These are phyloP conservation scores for Zopfochytrium polystomum DNA, from an alignment of 371 early-diverging fungal species.

Conservation along the genomic window DNA sequence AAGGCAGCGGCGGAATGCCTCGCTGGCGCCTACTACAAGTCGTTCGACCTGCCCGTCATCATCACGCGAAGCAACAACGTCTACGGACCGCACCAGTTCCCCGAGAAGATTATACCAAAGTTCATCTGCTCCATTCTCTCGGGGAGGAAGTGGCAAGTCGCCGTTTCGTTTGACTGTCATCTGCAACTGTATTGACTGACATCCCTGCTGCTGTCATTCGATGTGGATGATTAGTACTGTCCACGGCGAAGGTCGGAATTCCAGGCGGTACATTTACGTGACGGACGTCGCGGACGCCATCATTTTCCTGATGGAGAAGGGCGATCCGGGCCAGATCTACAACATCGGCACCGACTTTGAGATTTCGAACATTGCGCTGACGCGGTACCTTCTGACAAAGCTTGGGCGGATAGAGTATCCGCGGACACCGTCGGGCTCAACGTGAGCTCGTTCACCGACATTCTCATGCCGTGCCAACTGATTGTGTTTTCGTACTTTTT, in stretches of 20 bases:
- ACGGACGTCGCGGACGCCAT: constrained; percentile 76
- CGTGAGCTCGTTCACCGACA: neutral
- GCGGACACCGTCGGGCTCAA: neutral
- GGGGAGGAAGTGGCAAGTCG: constrained; percentile 56
- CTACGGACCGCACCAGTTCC: constrained; percentile 83
- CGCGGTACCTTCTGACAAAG: constrained; percentile 53
- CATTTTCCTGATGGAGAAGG: constrained; percentile 65
- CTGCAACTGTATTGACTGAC: neutral
- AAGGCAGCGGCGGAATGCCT: constrained; percentile 87
- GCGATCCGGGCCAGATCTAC: constrained; percentile 70
- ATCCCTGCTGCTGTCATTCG: neutral
- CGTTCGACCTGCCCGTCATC: constrained; percentile 76
- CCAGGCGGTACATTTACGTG: constrained; percentile 75
- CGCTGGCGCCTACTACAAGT: constrained; percentile 75
- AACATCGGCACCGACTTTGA: constrained; percentile 80
- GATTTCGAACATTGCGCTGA: constrained; percentile 69
- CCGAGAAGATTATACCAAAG: constrained; percentile 86
- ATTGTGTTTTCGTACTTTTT: no score
- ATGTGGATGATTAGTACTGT: constrained; percentile 49
- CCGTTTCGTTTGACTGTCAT: neutral
- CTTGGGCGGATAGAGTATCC: constrained; percentile 15
- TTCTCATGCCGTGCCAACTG: neutral
- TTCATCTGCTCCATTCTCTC: constrained; percentile 72
- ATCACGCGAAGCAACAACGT: constrained; percentile 84
- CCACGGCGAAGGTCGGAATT: constrained; percentile 78